These are phyloP conservation scores for Ceratocystis papillata DNA, from an alignment of 2,329 filamentous ascomycete species.

Conservation along the genomic window DNA sequence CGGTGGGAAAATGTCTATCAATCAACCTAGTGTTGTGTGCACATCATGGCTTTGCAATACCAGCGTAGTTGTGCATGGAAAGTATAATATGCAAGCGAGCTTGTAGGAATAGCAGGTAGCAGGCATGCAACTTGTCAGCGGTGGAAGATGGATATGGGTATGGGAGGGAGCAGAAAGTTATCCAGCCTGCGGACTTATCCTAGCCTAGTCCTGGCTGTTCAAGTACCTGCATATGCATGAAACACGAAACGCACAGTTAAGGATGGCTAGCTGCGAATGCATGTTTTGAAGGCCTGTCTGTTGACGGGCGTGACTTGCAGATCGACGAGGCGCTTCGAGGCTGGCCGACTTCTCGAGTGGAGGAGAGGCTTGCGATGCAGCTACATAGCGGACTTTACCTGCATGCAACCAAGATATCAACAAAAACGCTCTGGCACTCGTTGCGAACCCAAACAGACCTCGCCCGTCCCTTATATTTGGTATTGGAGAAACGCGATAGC, in stretches of 20 bases:
- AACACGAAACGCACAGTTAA: constrained; percentile 10
- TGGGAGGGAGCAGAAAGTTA: background rate
- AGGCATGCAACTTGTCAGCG: no score
- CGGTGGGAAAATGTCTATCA: background rate
- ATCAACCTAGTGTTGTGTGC: background rate
- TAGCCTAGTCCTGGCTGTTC: background rate
- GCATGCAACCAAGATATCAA: background rate
- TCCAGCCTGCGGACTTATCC: background rate
- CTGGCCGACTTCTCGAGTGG: no score
- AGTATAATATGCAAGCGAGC: no score
- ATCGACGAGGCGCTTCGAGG: background rate
- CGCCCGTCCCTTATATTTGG: background rate
- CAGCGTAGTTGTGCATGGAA: no score
- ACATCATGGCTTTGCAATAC: background rate
- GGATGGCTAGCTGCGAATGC: constrained; percentile 5
- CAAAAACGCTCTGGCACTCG: no score
- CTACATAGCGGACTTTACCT: background rate
- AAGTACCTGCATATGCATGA: constrained; percentile 13
- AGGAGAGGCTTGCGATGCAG: background rate
- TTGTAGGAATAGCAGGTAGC: no score
- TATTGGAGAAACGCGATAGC: background rate
- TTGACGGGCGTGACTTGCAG: constrained; percentile 5
- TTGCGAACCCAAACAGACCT: no score
- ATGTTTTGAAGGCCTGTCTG: constrained; percentile 11
- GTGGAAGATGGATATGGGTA: no score